Conservation (phyloP, 257 asterid genomes). For the Primulina huaijiensis region DNA sequence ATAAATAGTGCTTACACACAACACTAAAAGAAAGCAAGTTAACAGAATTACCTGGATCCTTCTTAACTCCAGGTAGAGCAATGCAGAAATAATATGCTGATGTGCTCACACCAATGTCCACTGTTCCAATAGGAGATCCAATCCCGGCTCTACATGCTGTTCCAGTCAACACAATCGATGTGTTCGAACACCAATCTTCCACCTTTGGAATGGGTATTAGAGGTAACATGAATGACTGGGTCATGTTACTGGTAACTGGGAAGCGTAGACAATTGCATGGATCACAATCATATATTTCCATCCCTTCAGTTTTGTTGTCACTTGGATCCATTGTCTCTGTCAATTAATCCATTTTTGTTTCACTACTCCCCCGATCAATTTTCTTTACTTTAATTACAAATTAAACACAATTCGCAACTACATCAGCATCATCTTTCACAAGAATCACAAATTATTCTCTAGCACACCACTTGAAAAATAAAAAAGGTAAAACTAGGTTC, state of each 20-base stretch:
- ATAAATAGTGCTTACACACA: neutral
- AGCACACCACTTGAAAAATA: neutral
- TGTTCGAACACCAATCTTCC: constrained; percentile 40
- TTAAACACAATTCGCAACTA: neutral
- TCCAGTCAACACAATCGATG: constrained; percentile 51
- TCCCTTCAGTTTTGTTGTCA: constrained; percentile 28
- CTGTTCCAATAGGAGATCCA: constrained; percentile 74
- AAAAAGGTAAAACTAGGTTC: too few relatives aligned
- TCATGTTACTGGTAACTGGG: constrained; percentile 13
- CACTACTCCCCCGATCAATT: constrained; percentile 40
- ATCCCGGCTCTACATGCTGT: constrained; percentile 48
- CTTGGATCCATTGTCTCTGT: constrained; percentile 24
- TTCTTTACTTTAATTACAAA: constrained; percentile 27
- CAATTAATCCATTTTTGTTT: constrained; percentile 16
- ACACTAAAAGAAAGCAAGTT: neutral
- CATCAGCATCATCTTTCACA: neutral
- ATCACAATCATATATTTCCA: constrained; percentile 29
- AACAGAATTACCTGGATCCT: constrained; percentile 60
- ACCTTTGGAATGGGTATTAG: constrained; percentile 47
- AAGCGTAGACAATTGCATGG: constrained; percentile 32
- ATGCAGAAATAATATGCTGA: constrained; percentile 72
- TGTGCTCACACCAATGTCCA: constrained; percentile 64
- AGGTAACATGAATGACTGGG: constrained; percentile 49
- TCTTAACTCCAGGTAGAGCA: constrained; percentile 89
- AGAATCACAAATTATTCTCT: too few relatives aligned